These are phyloP conservation scores for Protomyces gravidus DNA, from an alignment of 1,139 yeast species.

Conservation along the genomic window DNA sequence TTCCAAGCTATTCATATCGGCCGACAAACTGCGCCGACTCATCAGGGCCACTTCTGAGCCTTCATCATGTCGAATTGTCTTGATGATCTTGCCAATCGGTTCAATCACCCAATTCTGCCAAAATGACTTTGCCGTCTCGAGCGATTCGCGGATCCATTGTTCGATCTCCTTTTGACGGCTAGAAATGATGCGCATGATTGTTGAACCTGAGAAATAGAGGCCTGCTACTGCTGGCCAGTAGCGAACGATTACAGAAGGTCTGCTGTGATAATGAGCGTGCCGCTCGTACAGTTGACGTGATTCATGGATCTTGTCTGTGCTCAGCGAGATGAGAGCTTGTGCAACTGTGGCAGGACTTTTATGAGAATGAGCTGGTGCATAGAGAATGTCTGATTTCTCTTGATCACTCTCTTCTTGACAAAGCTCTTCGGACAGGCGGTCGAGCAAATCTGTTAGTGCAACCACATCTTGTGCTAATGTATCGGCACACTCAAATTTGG, in stretches of 20 bases:
- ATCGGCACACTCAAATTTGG: slow-evolving; percentile 28
- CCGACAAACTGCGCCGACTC: slow-evolving; percentile 68
- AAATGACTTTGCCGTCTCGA: slow-evolving; percentile 55
- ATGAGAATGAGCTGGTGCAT: background rate
- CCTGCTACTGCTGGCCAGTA: slow-evolving; percentile 17
- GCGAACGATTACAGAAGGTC: slow-evolving; percentile 11
- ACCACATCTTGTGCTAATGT: slow-evolving; percentile 26
- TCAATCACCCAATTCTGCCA: slow-evolving; percentile 75
- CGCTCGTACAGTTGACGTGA: background rate
- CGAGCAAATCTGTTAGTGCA: slow-evolving; percentile 18
- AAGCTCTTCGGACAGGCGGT: slow-evolving; percentile 1
- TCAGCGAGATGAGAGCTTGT: slow-evolving; percentile 15
- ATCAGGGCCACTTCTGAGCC: slow-evolving; percentile 66
- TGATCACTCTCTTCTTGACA: slow-evolving; percentile 20
- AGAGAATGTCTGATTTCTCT: slow-evolving; percentile 4
- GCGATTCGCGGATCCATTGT: slow-evolving; percentile 49
- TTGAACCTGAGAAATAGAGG: slow-evolving; percentile 1
- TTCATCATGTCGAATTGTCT: slow-evolving; percentile 78
- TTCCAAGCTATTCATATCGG: slow-evolving; percentile 76
- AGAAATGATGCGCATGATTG: background rate
- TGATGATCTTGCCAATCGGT: slow-evolving; percentile 70
- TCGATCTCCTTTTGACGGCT: slow-evolving; percentile 5
- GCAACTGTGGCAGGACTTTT: slow-evolving; percentile 11
- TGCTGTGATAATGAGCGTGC: background rate
- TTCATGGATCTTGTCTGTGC: background rate